These are phyloP conservation scores for Gymnopilus dilepis DNA, from an alignment of 768 basidiomycete species.

Conservation along the genomic window DNA sequence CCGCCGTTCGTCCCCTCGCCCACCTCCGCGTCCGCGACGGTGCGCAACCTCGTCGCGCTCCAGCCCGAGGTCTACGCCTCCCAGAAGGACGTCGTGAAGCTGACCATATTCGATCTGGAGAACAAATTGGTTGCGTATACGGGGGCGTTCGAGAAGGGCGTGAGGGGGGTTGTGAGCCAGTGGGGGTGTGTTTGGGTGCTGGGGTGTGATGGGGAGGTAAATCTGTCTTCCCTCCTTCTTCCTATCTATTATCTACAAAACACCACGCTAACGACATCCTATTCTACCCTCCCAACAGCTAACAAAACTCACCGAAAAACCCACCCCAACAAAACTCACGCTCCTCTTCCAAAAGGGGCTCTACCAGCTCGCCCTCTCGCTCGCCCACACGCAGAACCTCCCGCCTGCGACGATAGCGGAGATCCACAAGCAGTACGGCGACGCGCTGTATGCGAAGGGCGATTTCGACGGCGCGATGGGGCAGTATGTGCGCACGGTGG, in stretches of 20 bases:
- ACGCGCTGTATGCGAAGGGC: constrained; percentile 87
- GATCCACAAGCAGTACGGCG: constrained; percentile 89
- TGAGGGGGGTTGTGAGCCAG: constrained; percentile 80
- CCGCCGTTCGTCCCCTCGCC: constrained; percentile 78
- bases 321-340: constrained; percentile 84
- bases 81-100: constrained; percentile 70
- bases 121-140: constrained; percentile 91
- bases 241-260: neutral
- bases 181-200: constrained; percentile 85
- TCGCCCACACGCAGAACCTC: constrained; percentile 81
- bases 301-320: constrained; percentile 72
- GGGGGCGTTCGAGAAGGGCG: constrained; percentile 80
- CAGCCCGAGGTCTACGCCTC: constrained; percentile 44
- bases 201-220: constrained; percentile 73
- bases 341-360: constrained; percentile 81
- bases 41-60: constrained; percentile 72
- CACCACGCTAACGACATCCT: neutral
- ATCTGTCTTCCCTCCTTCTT: neutral
- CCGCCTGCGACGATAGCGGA: constrained; percentile 81
- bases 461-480: constrained; percentile 95
- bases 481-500: constrained; percentile 91
- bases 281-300: constrained; percentile 49
- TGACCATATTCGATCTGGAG: constrained; percentile 89
- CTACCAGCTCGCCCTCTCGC: constrained; percentile 80
- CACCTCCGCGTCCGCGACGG: constrained; percentile 71